Evolutionary conservation across 352 stramenopile genomes (phyloP).

Genomic region (Pythium sp.): DNA sequence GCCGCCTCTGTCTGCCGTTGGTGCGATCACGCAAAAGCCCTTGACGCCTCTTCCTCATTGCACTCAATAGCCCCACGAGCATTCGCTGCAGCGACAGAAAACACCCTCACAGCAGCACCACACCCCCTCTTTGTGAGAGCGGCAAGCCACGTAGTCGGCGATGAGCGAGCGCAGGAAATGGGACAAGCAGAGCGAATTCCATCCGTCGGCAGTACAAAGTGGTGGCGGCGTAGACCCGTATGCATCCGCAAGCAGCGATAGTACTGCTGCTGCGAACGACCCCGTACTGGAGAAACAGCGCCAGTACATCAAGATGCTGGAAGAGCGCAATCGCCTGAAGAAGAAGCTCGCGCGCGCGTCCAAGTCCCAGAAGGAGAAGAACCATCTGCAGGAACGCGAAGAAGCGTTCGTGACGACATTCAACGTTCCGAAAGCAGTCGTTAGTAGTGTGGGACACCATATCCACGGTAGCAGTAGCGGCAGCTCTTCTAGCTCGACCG

Average conservation of each 20-base stretch:
- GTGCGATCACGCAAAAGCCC: neutral
- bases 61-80: neutral
- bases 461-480: neutral
- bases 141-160: neutral
- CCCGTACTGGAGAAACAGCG: conserved; percentile 71
- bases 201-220: neutral
- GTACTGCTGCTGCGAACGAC: conserved; percentile 20
- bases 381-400: conserved; percentile 55
- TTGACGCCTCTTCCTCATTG: neutral
- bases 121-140: neutral
- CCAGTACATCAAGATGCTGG: conserved; percentile 83
- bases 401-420: conserved; percentile 80
- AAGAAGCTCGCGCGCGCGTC: conserved; percentile 66
- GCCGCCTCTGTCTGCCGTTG: neutral
- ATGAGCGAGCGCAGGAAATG: conserved; percentile 49
- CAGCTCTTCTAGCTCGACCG: neutral
- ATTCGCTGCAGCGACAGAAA: neutral
- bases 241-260: neutral
- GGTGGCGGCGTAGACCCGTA: neutral
- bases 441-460: neutral
- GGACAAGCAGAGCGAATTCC: conserved; percentile 41
- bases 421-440: conserved; percentile 40
- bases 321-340: conserved; percentile 79
- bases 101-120: neutral
- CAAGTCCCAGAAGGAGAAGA: conserved; percentile 52